Evolutionary conservation across 176 grass and related monocot species (phyloP).

Genomic region (Raddia distichophylla): DNA sequence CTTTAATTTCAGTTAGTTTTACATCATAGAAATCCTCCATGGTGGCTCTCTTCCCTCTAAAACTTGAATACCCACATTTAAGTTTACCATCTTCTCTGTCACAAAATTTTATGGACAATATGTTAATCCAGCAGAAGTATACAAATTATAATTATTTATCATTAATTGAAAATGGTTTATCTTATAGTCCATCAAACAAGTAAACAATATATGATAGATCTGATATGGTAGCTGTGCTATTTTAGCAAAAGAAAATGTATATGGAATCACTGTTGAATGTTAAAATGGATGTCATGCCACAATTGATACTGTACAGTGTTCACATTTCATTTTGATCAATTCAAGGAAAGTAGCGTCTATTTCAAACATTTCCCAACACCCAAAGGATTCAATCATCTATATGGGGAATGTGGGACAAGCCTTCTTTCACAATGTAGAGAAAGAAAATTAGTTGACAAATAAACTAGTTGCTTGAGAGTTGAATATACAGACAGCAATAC

Average conservation of each 20-base stretch:
- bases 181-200: constrained; percentile 16
- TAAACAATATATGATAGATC: constrained; percentile 25
- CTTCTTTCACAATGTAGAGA: neutral
- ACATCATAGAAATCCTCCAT: constrained; percentile 98
- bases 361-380: neutral
- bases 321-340: neutral
- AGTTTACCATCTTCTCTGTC: constrained; percentile 84
- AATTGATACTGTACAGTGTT: neutral
- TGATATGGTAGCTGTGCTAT: neutral
- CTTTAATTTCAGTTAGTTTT: constrained; percentile 75
- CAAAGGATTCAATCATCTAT: neutral
- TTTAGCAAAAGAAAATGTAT: constrained; percentile 25
- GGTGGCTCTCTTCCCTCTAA: constrained; percentile 77
- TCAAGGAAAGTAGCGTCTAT: neutral
- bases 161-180: constrained; percentile 1
- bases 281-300: neutral
- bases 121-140: constrained; percentile 38
- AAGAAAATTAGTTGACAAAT: neutral
- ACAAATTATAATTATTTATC: constrained; percentile 8
- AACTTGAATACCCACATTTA: constrained; percentile 90
- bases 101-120: constrained; percentile 39
- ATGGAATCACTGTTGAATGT: neutral
- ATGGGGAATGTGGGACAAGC: neutral
- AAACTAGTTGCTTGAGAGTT: constrained; percentile 6
- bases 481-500: neutral